Conservation (phyloP, 2,329 filamentous ascomycete species). For the Alternaria hordeiaustralica region DNA sequence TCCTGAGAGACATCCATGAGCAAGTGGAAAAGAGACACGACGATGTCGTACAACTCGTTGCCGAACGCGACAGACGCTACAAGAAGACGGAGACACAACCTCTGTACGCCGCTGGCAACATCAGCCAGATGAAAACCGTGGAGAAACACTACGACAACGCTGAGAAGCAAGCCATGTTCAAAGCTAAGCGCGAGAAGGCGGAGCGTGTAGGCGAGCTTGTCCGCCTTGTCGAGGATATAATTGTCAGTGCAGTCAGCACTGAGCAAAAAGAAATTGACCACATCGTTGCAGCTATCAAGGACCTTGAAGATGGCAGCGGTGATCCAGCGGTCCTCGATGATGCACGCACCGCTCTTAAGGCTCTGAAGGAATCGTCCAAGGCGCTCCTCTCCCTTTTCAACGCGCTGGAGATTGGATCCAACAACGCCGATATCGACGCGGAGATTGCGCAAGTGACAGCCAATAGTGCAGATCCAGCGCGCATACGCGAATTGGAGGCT, state of each 20-base stretch:
- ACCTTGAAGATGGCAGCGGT: constrained; percentile 43
- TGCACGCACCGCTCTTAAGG: constrained; percentile 33
- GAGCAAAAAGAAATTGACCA: constrained; percentile 60
- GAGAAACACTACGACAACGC: constrained; percentile 55
- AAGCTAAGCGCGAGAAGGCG: constrained; percentile 58
- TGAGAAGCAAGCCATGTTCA: constrained; percentile 58
- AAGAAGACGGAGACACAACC: constrained; percentile 62
- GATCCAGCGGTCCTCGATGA: constrained; percentile 28
- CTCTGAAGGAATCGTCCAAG: constrained; percentile 50
- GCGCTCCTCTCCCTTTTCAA: constrained; percentile 53
- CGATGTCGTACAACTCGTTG: constrained; percentile 56
- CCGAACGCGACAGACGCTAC: constrained; percentile 61
- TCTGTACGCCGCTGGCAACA: constrained; percentile 60
- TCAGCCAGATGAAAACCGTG: constrained; percentile 57
- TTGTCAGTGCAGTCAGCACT: constrained; percentile 57
- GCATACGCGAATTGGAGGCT: constrained; percentile 47
- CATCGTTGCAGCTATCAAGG: constrained; percentile 53
- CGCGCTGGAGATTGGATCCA: constrained; percentile 57
- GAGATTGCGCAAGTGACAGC: constrained; percentile 61
- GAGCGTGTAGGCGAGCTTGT: constrained; percentile 59
- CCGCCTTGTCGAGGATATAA: constrained; percentile 58
- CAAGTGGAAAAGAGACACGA: constrained; percentile 59
- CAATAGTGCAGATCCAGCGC: constrained; percentile 51
- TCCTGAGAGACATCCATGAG: constrained; percentile 51
- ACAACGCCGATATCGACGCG: constrained; percentile 60